A percentile compares a stretch with the other conserved stretches of the same genome.
Evolutionary conservation across 1,284 basidiomycete species (phyloP).

Genomic region (Psilocybe mexicana): DNA sequence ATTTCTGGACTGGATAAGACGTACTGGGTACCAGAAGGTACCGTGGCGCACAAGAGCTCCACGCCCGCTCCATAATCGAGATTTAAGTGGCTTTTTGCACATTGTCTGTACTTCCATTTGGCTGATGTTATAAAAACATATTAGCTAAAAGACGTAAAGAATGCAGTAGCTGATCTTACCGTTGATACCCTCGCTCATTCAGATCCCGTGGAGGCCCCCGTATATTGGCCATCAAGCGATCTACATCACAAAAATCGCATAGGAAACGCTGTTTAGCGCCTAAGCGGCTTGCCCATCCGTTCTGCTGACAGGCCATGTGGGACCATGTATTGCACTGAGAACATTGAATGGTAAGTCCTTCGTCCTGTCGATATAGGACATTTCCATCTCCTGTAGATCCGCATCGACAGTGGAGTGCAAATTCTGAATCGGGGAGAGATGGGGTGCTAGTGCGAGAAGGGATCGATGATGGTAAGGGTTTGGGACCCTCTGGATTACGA

Average conservation of each 20-base stretch:
- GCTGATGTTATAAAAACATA: no score
- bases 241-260: constrained; percentile 17
- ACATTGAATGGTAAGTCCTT: constrained; percentile 25
- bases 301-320: constrained; percentile 27
- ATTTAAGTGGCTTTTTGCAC: background rate
- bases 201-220: no score
- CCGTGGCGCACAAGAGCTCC: constrained; percentile 19
- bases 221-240: background rate
- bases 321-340: constrained; percentile 22
- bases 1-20: constrained; percentile 15
- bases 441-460: background rate
- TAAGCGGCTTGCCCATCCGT: constrained; percentile 13
- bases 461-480: no score
- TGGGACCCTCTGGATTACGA: background rate
- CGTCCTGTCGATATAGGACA: background rate
- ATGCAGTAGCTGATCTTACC: no score
- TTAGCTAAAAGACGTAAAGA: no score
- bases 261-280: constrained; percentile 9
- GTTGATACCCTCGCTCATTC: no score
- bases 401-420: constrained; percentile 21
- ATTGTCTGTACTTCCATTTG: no score
- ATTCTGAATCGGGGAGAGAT: constrained; percentile 13
- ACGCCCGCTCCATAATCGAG: constrained; percentile 3
- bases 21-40: constrained; percentile 27
- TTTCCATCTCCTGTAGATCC: constrained; percentile 24